A percentile compares a stretch with the other conserved stretches of the same genome.
These are phyloP conservation scores for Penicillium sp. DNA, from an alignment of 2,329 filamentous ascomycete genomes.

Conservation along the genomic window DNA sequence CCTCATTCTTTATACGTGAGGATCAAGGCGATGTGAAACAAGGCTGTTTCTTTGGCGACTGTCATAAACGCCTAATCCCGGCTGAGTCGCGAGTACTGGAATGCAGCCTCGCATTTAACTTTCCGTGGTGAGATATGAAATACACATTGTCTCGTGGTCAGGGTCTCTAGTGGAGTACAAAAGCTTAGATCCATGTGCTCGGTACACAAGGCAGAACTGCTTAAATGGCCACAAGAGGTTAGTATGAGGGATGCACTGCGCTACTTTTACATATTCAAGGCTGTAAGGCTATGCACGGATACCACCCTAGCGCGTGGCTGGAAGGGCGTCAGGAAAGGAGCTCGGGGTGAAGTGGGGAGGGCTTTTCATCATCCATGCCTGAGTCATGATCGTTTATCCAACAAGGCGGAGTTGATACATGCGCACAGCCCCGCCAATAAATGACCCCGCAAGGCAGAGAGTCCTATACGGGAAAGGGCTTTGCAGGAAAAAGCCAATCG, in stretches of 20 bases:
- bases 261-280: not conserved
- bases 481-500: not conserved
- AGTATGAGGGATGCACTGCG: not conserved
- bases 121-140: not conserved
- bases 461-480: not conserved
- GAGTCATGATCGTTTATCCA: not conserved
- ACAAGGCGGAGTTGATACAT: not conserved
- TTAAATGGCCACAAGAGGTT: not conserved
- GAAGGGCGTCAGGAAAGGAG: not conserved
- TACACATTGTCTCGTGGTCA: not conserved
- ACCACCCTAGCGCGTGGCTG: not conserved
- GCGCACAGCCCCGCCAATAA: not conserved
- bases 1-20: constrained; percentile 1
- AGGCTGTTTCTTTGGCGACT: not conserved
- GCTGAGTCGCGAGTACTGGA: not conserved
- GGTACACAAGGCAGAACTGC: not conserved
- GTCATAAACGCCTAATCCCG: not conserved
- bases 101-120: not conserved
- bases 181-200: not conserved
- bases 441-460: not conserved
- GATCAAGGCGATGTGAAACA: not conserved
- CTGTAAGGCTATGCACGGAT: not conserved
- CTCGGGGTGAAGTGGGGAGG: not conserved
- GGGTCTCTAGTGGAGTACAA: not conserved
- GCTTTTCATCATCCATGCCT: not conserved